Evolutionary conservation across 768 basidiomycete genomes (phyloP), one percentile per base, ranked within the genome.

Genomic region (Mrakia hoshinonis): DNA sequence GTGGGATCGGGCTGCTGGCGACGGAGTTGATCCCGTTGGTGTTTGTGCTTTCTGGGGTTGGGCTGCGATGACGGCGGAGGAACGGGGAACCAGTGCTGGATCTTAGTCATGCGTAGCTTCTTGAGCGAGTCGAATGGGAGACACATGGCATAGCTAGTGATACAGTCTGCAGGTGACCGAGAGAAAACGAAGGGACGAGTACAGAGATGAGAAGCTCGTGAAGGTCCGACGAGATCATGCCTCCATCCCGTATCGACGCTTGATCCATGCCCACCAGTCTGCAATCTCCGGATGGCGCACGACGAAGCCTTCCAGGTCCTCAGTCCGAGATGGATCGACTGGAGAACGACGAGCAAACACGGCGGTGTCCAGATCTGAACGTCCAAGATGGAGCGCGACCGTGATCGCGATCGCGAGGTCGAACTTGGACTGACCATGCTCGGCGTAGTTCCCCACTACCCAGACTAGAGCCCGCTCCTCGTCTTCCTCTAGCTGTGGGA

Each of bases 1-100:
- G 49, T 2, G 67, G 67, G 26, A 68, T 68, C 26, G 64, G 65
- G 26, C 51, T 66, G 2, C 51, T 66, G 12, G 65, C 65, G 22
- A 52, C 65, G 1, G 31, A 49, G 46, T 22, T 66, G 2, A 66
- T 66, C 24, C 65, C 65, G n/a, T 36, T 49, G 6, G 46, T n/a
- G 12, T 66, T 66, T 24, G 51, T 66, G 29, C 22, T 52, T 34
- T 66, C 65, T 0, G 65, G 65, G 20, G 26, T 66, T 6, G 65
- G 65, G 29, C 43, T 66, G 3, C 24, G 65, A 61, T 61, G 29
- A 58, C 54, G 1, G 49, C 1, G n/a, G n/a, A n/a, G n/a, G n/a
- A n/a, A n/a, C n/a, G n/a, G n/a, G n/a, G n/a, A n/a, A n/a, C n/a
- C n/a, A n/a, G n/a, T n/a, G n/a, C n/a, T n/a, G n/a, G n/a, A n/a